A percentile compares a stretch with the other conserved stretches of the same genome.
Conservation (phyloP, 2,329 filamentous ascomycete genomes). For the Emmonsia crescens region DNA sequence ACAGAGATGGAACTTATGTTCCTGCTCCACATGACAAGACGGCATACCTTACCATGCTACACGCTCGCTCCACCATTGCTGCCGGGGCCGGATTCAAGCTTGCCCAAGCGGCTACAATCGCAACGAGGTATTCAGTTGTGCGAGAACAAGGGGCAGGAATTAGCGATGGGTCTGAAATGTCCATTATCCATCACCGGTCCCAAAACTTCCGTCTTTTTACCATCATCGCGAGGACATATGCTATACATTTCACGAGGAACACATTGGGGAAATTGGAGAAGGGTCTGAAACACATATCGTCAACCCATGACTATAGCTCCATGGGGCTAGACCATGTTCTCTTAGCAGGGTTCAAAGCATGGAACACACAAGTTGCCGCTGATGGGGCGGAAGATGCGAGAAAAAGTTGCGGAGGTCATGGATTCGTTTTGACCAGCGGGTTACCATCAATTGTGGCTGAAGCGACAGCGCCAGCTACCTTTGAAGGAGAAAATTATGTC, state of each 20-base stretch:
- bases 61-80: conserved; percentile 20
- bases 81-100: conserved; percentile 18
- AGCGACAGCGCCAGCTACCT: conserved; percentile 19
- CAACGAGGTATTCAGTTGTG: conserved; percentile 21
- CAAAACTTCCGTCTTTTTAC: conserved; percentile 19
- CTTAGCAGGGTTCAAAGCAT: conserved; percentile 21
- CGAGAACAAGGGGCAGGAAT: conserved; percentile 18
- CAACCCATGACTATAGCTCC: conserved; percentile 4
- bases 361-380: conserved; percentile 17
- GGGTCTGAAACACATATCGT: conserved; percentile 9
- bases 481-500: conserved; percentile 34
- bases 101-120: conserved; percentile 25
- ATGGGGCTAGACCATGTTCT: conserved; percentile 19
- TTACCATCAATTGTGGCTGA: conserved; percentile 22
- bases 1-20: conserved; percentile 20
- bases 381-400: conserved; percentile 26
- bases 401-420: conserved; percentile 30
- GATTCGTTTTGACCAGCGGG: conserved; percentile 26
- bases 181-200: conserved; percentile 19
- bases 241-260: conserved; percentile 16
- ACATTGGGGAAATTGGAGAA: conserved; percentile 8
- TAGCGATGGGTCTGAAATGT: conserved; percentile 9
- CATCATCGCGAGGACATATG: conserved; percentile 19
- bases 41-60: conserved; percentile 25
- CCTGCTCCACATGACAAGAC: conserved; percentile 20